Conservation (phyloP, 1,139 yeast genomes). For the Blastobotrys indianensis region DNA sequence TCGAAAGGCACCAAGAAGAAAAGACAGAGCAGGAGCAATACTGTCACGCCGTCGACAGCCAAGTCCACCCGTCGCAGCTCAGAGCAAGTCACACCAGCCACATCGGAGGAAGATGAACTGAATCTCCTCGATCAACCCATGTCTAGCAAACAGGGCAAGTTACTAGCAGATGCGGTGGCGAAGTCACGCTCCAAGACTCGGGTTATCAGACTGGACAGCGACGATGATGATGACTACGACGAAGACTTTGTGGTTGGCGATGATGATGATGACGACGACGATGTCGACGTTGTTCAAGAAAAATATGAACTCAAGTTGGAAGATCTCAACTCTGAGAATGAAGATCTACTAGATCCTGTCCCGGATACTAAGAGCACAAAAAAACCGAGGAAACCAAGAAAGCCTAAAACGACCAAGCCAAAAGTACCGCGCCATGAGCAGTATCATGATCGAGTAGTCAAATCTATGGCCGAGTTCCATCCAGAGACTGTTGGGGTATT, state of each 20-base stretch:
- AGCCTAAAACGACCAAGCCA: not conserved
- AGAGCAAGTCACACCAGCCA: slow-evolving; percentile 2
- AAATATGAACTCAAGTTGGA: not conserved
- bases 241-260: not conserved
- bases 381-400: not conserved
- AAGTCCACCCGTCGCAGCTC: not conserved
- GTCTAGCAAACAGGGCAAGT: slow-evolving; percentile 6
- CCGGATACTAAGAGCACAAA: not conserved
- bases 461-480: slow-evolving; percentile 61
- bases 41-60: slow-evolving; percentile 2
- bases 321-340: no score
- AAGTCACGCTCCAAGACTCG: not conserved
- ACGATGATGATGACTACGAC: not conserved
- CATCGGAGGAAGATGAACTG: slow-evolving; percentile 1
- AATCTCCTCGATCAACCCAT: slow-evolving; percentile 4
- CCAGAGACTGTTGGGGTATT: slow-evolving; percentile 73
- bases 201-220: not conserved
- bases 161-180: not conserved
- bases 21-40: not conserved
- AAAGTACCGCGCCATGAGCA: slow-evolving; percentile 9
- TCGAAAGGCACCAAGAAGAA: not conserved
- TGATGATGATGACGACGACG: not conserved
- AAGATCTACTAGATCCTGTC: no score
- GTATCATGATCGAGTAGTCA: slow-evolving; percentile 37
- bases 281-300: no score